A percentile compares a stretch with the other conserved stretches of the same genome.
These are phyloP conservation scores for Chrysosporium queenslandicum DNA, from an alignment of 2,329 filamentous ascomycete genomes.

Conservation along the genomic window DNA sequence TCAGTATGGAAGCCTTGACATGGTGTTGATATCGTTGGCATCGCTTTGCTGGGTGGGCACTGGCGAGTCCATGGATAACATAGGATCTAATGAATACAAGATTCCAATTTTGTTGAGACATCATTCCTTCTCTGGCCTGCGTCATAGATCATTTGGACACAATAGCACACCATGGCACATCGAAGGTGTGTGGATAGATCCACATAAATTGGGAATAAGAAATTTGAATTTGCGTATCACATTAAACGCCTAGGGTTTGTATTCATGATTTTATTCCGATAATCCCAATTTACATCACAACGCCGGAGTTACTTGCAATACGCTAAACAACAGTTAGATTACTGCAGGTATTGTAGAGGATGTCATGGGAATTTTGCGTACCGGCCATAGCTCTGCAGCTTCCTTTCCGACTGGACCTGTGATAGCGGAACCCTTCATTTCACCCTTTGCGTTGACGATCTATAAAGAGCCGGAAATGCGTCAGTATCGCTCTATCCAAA, in stretches of 20 bases:
- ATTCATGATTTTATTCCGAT: constrained; percentile 10
- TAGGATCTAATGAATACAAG: background rate
- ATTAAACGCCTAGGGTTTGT: constrained; percentile 16
- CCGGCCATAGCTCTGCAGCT: constrained; percentile 98
- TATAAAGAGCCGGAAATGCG: constrained; percentile 27
- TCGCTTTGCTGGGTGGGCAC: background rate
- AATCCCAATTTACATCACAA: constrained; percentile 70
- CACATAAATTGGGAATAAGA: constrained; percentile 9
- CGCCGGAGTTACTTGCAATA: constrained; percentile 99
- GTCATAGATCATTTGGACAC: background rate
- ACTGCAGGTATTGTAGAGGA: background rate
- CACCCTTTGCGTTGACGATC: constrained; percentile 99
- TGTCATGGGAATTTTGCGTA: constrained; percentile 40
- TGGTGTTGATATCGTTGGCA: background rate
- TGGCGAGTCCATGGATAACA: background rate
- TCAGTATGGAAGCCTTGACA: background rate
- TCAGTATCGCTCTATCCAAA: background rate
- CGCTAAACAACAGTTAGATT: constrained; percentile 45
- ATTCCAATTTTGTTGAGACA: too few species aligned
- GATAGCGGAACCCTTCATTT: constrained; percentile 99
- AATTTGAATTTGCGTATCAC: constrained; percentile 17
- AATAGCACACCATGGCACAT: background rate
- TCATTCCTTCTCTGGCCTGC: too few species aligned
- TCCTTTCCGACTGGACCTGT: constrained; percentile 99
- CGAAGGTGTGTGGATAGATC: background rate